phyloP scores from a whole-genome alignment of 1,139 yeast genomes.

The Candida tropicalis region DNA sequence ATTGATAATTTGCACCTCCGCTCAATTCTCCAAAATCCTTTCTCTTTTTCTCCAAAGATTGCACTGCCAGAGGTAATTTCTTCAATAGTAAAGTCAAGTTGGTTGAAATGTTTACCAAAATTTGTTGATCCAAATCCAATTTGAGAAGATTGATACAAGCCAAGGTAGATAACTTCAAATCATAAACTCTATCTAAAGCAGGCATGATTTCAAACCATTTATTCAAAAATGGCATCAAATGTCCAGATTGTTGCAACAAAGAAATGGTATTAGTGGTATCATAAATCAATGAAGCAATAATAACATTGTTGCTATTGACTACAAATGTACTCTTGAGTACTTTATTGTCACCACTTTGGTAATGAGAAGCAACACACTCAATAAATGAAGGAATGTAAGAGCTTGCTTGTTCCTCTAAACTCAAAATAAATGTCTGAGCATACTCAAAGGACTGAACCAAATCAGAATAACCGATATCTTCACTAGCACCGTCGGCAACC shows the following conservation, averaged over 20 bases:
- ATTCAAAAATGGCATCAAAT: slow-evolving; percentile 56
- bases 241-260: slow-evolving; percentile 49
- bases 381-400: slow-evolving; percentile 45
- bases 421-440: slow-evolving; percentile 56
- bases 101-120: slow-evolving; percentile 14
- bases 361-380: slow-evolving; percentile 25
- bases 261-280: slow-evolving; percentile 58
- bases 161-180: slow-evolving; percentile 72
- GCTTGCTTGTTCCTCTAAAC: slow-evolving; percentile 44
- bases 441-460: slow-evolving; percentile 53
- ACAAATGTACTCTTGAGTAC: slow-evolving; percentile 15
- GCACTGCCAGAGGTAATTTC: slow-evolving; percentile 71
- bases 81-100: slow-evolving; percentile 33
- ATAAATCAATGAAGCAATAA: slow-evolving; percentile 66
- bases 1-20: slow-evolving; percentile 10
- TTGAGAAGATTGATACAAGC: slow-evolving; percentile 58
- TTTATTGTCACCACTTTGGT: slow-evolving; percentile 10
- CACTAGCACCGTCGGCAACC: slow-evolving; percentile 31
- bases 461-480: slow-evolving; percentile 52
- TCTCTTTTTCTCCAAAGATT: slow-evolving; percentile 62
- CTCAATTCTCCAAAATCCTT: slow-evolving; percentile 49
- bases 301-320: slow-evolving; percentile 64
- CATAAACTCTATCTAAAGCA: slow-evolving; percentile 72
- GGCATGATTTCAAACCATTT: slow-evolving; percentile 69
- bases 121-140: slow-evolving; percentile 26